phyloP scores from a whole-genome alignment of 2,329 filamentous ascomycete species.

The Coniochaeta sp. region DNA sequence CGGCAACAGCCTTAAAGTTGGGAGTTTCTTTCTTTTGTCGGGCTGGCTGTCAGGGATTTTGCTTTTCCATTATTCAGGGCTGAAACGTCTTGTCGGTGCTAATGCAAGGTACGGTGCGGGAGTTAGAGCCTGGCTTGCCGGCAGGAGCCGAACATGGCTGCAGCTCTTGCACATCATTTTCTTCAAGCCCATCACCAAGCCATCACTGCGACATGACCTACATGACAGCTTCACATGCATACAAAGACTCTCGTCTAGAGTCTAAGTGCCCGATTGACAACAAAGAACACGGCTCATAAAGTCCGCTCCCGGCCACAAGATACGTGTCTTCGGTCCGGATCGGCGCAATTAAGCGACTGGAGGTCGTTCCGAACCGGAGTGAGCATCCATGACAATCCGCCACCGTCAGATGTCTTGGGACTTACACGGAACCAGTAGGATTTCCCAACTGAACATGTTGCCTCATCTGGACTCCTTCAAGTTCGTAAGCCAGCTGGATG shows the following conservation, averaged over 20 bases:
- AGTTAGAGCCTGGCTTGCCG: neutral
- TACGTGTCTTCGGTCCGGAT: neutral
- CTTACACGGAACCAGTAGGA: no score
- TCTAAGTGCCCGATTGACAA: no score
- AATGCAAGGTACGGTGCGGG: slow-evolving; percentile 14
- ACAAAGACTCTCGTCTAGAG: neutral
- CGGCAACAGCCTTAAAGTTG: neutral
- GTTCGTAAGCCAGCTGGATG: no score
- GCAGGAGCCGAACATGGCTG: neutral
- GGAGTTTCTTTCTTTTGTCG: neutral
- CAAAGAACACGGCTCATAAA: no score
- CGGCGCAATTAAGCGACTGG: neutral
- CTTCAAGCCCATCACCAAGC: neutral
- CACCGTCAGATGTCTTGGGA: no score
- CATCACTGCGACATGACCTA: neutral
- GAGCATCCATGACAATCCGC: neutral
- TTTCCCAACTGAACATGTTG: no score
- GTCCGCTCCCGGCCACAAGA: no score
- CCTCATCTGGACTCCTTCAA: no score
- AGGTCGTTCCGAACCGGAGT: neutral
- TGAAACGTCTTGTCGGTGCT: slow-evolving; percentile 6
- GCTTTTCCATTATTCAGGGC: neutral
- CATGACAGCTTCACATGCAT: neutral
- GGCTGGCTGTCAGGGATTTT: neutral
- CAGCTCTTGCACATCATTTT: slow-evolving; percentile 1